Conservation (phyloP, 2,329 filamentous ascomycete species). For the Xylogone sp. region DNA sequence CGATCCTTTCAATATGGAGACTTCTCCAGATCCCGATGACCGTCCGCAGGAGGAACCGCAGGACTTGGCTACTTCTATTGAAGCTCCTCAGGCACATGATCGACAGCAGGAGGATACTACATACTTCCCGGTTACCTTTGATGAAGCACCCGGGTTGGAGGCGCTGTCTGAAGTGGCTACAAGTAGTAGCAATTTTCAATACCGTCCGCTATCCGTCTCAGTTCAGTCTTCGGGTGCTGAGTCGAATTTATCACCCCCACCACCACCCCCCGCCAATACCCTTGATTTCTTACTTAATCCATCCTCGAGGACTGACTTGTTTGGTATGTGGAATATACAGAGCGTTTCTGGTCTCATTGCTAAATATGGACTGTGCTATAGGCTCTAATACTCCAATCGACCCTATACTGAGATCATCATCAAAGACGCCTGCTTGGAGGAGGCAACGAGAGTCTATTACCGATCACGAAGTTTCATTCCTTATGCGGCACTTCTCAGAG, state of each 20-base stretch:
- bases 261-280: conserved; percentile 34
- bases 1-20: conserved; percentile 55
- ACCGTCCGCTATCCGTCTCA: conserved; percentile 17
- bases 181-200: conserved; percentile 30
- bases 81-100: conserved; percentile 9
- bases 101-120: conserved; percentile 17
- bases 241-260: conserved; percentile 17
- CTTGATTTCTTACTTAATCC: conserved; percentile 54
- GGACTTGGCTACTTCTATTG: conserved; percentile 23
- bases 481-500: conserved; percentile 57
- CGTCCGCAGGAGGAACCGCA: conserved; percentile 28
- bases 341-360: too few species aligned
- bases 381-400: conserved; percentile 41
- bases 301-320: conserved; percentile 15
- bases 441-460: conserved; percentile 27
- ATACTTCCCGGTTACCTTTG: conserved; percentile 18
- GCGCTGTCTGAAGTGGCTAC: conserved; percentile 49
- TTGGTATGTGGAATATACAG: neutral
- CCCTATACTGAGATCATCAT: conserved; percentile 29
- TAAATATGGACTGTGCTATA: conserved; percentile 9
- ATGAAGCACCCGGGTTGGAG: conserved; percentile 48
- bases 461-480: conserved; percentile 56
- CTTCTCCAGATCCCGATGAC: conserved; percentile 31
- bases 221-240: conserved; percentile 14
- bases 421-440: neutral